Evolutionary conservation across 495 filamentous ascomycete species (phyloP), one percentile per base, ranked within the genome.

Genomic region (Tuber umbilicatum): DNA sequence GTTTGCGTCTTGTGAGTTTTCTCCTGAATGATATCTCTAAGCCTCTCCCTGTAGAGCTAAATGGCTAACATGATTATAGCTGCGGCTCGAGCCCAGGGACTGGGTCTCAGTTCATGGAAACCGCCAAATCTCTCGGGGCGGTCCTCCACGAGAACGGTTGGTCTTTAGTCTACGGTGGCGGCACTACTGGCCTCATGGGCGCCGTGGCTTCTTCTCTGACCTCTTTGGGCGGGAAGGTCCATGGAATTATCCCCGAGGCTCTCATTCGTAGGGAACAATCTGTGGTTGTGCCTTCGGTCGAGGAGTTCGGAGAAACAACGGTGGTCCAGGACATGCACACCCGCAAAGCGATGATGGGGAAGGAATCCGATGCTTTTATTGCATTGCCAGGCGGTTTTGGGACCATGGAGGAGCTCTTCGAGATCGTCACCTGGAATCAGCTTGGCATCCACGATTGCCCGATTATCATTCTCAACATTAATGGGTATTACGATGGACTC

Each of bases 341-440:
- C 70, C 89, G 95, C 70, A 99, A 99, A 85, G 87, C 89, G 55
- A 85, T 96, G 85, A 99, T 99, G 95, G 95, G 93, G 55, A 85
- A 87, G 76, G 91, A 93, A 83, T 93, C 97, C 6, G 85, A 94
- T 74, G 96, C 96, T 14, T 99, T 99, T 86, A 88, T 98, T 37
- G 93, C 94, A 38, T 84, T 99, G 80, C 89, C 88, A 70, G 95
- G 95, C 31, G 95, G 95, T 0, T 98, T 94, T 84, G 95, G 95
- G 17, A 98, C 96, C 10, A 86, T 98, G 81, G 95, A 99, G 85
- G 95, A 99, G 86, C 85, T 98, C 73, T 94, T 97, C 85, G 95
- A 99, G 87, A 91, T 97, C 73, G 91, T 90, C 42, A 98, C 95
- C 19, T 99, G 95, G 95, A 98, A 97, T 83, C 95, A 97, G 84